These are phyloP conservation scores for Phytophthora tentaculata DNA, from an alignment of 352 stramenopile genomes.

Conservation along the genomic window DNA sequence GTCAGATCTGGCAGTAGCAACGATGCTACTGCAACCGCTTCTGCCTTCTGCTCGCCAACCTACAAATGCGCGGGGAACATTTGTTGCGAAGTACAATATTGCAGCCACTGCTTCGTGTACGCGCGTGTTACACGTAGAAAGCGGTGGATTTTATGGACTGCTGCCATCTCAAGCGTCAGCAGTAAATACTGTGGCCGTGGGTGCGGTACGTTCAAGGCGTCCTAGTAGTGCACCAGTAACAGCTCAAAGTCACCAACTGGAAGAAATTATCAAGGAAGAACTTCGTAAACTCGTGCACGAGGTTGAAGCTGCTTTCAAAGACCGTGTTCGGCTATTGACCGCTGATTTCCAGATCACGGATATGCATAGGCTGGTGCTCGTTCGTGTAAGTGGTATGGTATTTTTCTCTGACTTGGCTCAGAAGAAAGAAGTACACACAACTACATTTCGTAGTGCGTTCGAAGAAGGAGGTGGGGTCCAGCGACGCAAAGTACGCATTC, in stretches of 20 bases:
- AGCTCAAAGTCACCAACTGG: conserved; percentile 28
- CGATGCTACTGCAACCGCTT: conserved; percentile 61
- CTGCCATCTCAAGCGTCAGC: conserved; percentile 16
- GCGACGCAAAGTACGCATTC: conserved; percentile 18
- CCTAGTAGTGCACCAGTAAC: conserved; percentile 28
- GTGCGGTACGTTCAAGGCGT: conserved; percentile 6
- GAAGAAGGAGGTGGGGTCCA: conserved; percentile 2
- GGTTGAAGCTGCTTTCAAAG: conserved; percentile 48
- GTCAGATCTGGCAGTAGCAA: conserved; percentile 48
- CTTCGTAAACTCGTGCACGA: conserved; percentile 51
- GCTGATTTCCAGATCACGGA: conserved; percentile 67
- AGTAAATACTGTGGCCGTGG: conserved; percentile 8
- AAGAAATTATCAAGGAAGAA: conserved; percentile 63
- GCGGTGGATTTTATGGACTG: conserved; percentile 42
- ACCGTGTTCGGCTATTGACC: conserved; percentile 54
- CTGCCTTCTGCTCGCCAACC: conserved; percentile 36
- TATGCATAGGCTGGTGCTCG: conserved; percentile 56
- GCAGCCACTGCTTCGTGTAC: conserved; percentile 42
- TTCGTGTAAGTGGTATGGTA: conserved; percentile 61
- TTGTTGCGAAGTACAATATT: conserved; percentile 68
- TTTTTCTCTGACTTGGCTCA: conserved; percentile 60
- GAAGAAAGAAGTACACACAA: conserved; percentile 17
- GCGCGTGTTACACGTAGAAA: conserved; percentile 46
- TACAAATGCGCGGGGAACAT: conserved; percentile 42
- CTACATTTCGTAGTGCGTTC: neutral